A percentile compares a stretch with the other conserved stretches of the same genome.
Conservation (phyloP, 2,329 filamentous ascomycete genomes). For the Iodosphaeria phyllophila region DNA sequence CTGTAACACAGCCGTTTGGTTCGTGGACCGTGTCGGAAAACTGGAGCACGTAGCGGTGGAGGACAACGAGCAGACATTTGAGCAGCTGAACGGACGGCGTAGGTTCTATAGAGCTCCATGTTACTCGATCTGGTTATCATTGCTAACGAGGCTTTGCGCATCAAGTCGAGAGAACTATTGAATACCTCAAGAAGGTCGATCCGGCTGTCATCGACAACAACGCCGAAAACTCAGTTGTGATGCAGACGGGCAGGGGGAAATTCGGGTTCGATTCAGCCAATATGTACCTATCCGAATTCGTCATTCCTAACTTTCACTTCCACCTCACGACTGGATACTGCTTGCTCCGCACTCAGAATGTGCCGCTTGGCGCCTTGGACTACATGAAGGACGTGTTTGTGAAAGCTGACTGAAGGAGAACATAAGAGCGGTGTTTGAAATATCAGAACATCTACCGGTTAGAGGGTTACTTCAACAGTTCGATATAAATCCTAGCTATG, state of each 20-base stretch:
- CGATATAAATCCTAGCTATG: too few species aligned
- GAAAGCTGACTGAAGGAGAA: too few species aligned
- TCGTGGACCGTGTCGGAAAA: constrained; percentile 4
- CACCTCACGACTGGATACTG: constrained; percentile 31
- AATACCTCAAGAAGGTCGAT: constrained; percentile 23
- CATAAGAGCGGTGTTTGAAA: too few species aligned
- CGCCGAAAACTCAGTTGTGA: constrained; percentile 18
- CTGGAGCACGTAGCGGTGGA: constrained; percentile 3
- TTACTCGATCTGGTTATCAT: too few species aligned
- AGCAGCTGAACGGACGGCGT: constrained; percentile 25
- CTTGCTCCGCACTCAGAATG: constrained; percentile 30
- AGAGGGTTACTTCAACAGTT: too few species aligned
- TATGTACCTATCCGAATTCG: constrained; percentile 21
- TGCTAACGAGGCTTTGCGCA: too few species aligned
- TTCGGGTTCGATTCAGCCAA: constrained; percentile 4
- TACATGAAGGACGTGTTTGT: constrained; percentile 16
- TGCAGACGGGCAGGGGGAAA: constrained; percentile 11
- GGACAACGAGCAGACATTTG: constrained; percentile 24
- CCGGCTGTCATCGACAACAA: constrained; percentile 20
- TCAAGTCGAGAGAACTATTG: constrained; percentile 26
- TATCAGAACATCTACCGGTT: too few species aligned
- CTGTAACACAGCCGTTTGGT: constrained; percentile 6
- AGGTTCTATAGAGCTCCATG: too few species aligned
- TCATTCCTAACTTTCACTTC: constrained; percentile 35
- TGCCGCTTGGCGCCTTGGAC: constrained; percentile 32